Base-by-base conservation (phyloP, 352 stramenopile species). In the Phytophthora idaei region DNA sequence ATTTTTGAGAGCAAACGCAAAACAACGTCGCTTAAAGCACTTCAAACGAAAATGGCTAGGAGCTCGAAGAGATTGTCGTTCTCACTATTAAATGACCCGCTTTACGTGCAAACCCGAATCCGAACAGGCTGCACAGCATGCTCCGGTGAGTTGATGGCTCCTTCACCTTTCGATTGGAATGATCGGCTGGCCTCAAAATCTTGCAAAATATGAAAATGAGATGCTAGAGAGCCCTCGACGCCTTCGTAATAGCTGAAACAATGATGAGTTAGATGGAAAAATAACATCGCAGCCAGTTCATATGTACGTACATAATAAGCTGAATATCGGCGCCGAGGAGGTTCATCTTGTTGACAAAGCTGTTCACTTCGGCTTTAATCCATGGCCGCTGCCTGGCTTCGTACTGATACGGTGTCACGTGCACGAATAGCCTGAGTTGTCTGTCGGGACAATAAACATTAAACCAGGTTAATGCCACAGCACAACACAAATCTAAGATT, bases 321-420 rank as follows among this genome's bases (percentile, higher is more conserved):
- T 74, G 71, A n/a, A 77, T 65, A 42, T 81, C 61, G 12, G 61
- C 56, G 17, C 69, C 67, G 2, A 64, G 37, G 3, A 66, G 28
- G 31, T 60, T 68, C 73, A 84, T 80, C 32, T 72, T 69, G 53
- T 72, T 74, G 31, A 81, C 51, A 49, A 87, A 87, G 55, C 50
- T 68, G 9, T 79, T 67, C 45, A 83, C 71, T 53, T 90, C 82
- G 5, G 65, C 68, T 47, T 77, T 77, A 55, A 90, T 85, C 82
- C 82, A 90, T 56, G 74, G 72, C 5, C 82, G 72, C 7, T 76
- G 71, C 1, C 51, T 66, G 0, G 78, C 63, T 10, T 80, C 68
- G 50, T 84, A 85, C 50, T 89, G 80, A 57, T 90, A 90, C 31
- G 80, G 82, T 39, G 82, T 90, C 61, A 82, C 74, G 69, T 90